These are phyloP conservation scores for Aegilops bicornis DNA, from an alignment of 176 grass and related monocot species.

Conservation along the genomic window DNA sequence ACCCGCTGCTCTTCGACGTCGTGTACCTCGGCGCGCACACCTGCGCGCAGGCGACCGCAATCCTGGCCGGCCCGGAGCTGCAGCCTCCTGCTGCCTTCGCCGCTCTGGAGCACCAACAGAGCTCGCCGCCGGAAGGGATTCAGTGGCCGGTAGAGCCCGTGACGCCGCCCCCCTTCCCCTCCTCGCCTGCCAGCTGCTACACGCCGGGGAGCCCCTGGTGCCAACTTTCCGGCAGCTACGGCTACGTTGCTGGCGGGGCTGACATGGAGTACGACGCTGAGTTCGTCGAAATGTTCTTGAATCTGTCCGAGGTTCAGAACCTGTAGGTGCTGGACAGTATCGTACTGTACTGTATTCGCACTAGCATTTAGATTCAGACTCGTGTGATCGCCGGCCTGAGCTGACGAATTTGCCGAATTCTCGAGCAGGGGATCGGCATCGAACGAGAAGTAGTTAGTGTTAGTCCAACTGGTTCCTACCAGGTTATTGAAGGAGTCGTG, in stretches of 20 bases:
- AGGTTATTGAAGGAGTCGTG: too few species aligned
- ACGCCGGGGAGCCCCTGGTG: neutral
- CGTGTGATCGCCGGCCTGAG: neutral
- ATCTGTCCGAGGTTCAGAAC: constrained; percentile 9
- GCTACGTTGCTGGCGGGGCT: neutral
- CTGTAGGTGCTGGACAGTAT: neutral
- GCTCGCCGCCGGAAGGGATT: neutral
- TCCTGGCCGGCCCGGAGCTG: neutral
- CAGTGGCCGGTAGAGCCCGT: neutral
- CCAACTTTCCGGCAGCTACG: constrained; percentile 20
- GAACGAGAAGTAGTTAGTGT: too few species aligned
- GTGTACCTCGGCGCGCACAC: constrained; percentile 66
- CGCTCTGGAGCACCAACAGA: neutral
- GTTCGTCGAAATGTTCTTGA: constrained; percentile 5
- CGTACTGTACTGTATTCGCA: too few species aligned
- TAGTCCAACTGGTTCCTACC: too few species aligned
- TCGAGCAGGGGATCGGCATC: too few species aligned
- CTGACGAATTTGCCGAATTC: neutral
- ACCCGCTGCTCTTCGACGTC: constrained; percentile 69
- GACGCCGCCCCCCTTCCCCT: constrained; percentile 23
- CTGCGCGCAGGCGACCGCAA: constrained; percentile 11
- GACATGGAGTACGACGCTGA: constrained; percentile 17
- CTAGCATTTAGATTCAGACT: neutral
- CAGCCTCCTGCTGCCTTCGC: neutral
- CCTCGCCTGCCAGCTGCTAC: neutral